Percentiles rank a stretch among this genome's conserved stretches.
phyloP scores from a whole-genome alignment of 495 filamentous ascomycete species.

The Xanthoparmelia taractica region DNA sequence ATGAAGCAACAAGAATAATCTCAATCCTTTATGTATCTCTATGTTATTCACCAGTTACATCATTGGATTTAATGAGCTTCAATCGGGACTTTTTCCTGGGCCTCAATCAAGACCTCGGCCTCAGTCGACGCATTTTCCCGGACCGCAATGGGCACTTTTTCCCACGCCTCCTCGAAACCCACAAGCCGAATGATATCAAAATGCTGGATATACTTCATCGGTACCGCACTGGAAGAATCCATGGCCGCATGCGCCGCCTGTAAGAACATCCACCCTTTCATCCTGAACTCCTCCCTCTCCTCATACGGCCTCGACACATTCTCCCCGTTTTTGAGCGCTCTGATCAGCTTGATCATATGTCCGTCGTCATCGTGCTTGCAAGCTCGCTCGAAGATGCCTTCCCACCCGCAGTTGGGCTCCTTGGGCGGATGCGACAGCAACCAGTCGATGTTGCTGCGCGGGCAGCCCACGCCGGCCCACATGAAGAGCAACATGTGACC shows the following conservation, averaged over 20 bases:
- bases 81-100: slow-evolving; percentile 2
- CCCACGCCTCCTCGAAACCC: slow-evolving; percentile 22
- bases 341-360: slow-evolving; percentile 24
- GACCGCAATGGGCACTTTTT: slow-evolving; percentile 12
- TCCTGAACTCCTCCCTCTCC: slow-evolving; percentile 22
- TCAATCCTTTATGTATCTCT: not conserved
- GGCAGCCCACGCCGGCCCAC: slow-evolving; percentile 31
- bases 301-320: slow-evolving; percentile 21
- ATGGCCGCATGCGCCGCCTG: slow-evolving; percentile 20
- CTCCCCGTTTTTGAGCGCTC: slow-evolving; percentile 18
- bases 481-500: slow-evolving; percentile 35
- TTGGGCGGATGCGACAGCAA: slow-evolving; percentile 17
- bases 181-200: slow-evolving; percentile 23
- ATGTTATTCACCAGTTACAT: slow-evolving; percentile 4
- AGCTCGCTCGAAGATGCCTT: slow-evolving; percentile 19
- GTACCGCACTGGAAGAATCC: slow-evolving; percentile 19
- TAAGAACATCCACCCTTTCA: slow-evolving; percentile 25
- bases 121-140: slow-evolving; percentile 3
- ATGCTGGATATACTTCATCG: slow-evolving; percentile 21
- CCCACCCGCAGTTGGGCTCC: slow-evolving; percentile 18
- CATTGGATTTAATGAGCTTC: slow-evolving; percentile 4
- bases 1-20: not conserved
- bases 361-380: slow-evolving; percentile 24
- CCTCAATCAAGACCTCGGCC: slow-evolving; percentile 1
- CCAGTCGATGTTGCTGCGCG: slow-evolving; percentile 21